Conservation (phyloP, 2,329 filamentous ascomycete species). For the Trichoderma simmonsii region DNA sequence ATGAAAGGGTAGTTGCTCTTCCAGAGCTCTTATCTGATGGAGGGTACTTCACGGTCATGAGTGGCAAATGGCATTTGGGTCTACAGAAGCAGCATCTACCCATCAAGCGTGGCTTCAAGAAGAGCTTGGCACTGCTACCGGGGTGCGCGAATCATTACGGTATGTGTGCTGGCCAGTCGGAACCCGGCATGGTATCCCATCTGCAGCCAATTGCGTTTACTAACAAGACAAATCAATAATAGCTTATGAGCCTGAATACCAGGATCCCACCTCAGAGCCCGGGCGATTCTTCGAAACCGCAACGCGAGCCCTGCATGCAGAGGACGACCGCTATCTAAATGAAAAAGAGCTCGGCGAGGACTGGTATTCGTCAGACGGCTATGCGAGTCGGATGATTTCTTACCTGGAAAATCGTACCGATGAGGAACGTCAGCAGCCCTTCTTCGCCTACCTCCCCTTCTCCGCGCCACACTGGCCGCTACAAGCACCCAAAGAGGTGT, state of each 20-base stretch:
- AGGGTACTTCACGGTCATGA: constrained; percentile 59
- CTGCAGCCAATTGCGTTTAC: not conserved
- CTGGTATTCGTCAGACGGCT: constrained; percentile 41
- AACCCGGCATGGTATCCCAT: not conserved
- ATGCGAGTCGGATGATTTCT: constrained; percentile 49
- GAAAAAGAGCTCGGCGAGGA: constrained; percentile 11
- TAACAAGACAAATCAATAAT: not conserved
- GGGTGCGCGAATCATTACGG: constrained; percentile 54
- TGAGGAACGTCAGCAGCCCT: constrained; percentile 39
- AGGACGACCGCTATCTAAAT: constrained; percentile 4
- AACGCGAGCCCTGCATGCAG: constrained; percentile 10
- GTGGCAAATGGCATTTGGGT: constrained; percentile 63
- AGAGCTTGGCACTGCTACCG: constrained; percentile 57
- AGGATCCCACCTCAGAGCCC: constrained; percentile 7
- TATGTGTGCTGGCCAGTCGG: not conserved
- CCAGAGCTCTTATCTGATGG: constrained; percentile 57
- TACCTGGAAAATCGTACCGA: constrained; percentile 51
- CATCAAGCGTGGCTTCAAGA: constrained; percentile 55
- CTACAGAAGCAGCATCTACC: constrained; percentile 56
- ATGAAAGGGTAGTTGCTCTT: constrained; percentile 55
- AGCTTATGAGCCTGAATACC: constrained; percentile 15
- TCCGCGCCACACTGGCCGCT: constrained; percentile 63
- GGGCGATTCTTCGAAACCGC: constrained; percentile 14
- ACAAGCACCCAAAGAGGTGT: constrained; percentile 54
- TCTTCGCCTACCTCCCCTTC: constrained; percentile 60